Evolutionary conservation across 257 asterid genomes (phyloP), one percentile per base, ranked within the genome.

Genomic region (Rhazya stricta): DNA sequence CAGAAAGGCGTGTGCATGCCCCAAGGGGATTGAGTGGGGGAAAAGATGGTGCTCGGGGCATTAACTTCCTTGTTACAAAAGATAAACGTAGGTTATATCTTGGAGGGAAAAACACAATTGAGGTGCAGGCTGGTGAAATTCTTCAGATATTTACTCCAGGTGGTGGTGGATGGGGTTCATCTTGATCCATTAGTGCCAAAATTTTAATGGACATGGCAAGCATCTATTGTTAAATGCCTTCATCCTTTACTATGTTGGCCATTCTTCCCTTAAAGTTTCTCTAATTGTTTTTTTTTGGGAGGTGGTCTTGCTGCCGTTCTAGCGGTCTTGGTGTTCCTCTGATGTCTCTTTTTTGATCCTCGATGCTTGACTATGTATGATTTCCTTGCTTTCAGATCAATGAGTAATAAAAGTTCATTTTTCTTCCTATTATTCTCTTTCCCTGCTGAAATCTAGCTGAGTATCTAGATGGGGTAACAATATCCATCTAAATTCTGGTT

Each of bases 81-180:
- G 97, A 90, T 68, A 87, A 83, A 57, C 86, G 90, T 3, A 85
- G 58, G 83, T 88, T 92, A 4, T 89, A 81, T 80, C 94, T 94
- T 25, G 99, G 99, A 71, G 97, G 99, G 48, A 94, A 92, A 74
- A 94, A 92, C 84, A 92, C 97, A 0, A 82, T 92, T 11, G 80
- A 88, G 83, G 97, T 89, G 69, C 85, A 88, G 81, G 89, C 91
- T 4, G 99, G 97, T 11, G 97, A 94, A 37, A 83, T 87, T 76
- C 93, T 94, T 73, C 96, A 87, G 86, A 90, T 94, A 78, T 80
- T 89, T 9, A 90, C 99, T 62, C 97, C 97, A 0, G 99, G 97
- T 46, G 99, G 99, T 54, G 99, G 99, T 16, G 99, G 99, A 23
- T 92, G 97, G 93, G 97, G 99, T 74, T 81, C 90, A 8, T 8